Conservation (phyloP, 306 rosid species). For the Fragaria nilgerrensis region DNA sequence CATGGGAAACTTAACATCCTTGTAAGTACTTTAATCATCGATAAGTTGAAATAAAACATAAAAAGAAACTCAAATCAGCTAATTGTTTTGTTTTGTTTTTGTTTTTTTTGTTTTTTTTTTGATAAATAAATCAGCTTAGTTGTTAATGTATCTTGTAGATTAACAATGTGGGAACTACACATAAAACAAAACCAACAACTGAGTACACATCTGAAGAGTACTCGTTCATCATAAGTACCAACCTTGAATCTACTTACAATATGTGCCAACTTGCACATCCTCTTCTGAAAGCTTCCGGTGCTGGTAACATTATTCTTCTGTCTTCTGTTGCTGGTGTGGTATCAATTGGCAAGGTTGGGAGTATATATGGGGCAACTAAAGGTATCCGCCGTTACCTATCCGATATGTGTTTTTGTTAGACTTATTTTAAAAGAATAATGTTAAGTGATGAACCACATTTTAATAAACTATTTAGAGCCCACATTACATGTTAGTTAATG, state of each 20-base stretch:
- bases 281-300: constrained; percentile 43
- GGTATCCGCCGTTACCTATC: constrained; percentile 17
- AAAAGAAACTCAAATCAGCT: no score
- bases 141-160: neutral
- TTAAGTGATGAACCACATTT: no score
- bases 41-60: no score
- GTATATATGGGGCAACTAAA: constrained; percentile 40
- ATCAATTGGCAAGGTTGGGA: neutral
- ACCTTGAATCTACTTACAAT: constrained; percentile 42
- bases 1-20: neutral
- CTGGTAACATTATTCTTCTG: constrained; percentile 32
- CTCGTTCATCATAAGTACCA: constrained; percentile 28
- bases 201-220: constrained; percentile 50
- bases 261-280: constrained; percentile 53
- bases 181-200: constrained; percentile 46
- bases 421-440: no score
- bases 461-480: no score
- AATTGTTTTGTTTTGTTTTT: no score
- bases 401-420: no score
- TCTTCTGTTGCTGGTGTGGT: constrained; percentile 34
- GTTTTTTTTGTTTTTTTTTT: no score
- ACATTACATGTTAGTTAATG: no score
- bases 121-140: no score
- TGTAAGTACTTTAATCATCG: neutral
- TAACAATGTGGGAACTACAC: constrained; percentile 61